These are phyloP conservation scores for Plasmodium vinckei DNA, from an alignment of 169 alveolate species.

Conservation along the genomic window DNA sequence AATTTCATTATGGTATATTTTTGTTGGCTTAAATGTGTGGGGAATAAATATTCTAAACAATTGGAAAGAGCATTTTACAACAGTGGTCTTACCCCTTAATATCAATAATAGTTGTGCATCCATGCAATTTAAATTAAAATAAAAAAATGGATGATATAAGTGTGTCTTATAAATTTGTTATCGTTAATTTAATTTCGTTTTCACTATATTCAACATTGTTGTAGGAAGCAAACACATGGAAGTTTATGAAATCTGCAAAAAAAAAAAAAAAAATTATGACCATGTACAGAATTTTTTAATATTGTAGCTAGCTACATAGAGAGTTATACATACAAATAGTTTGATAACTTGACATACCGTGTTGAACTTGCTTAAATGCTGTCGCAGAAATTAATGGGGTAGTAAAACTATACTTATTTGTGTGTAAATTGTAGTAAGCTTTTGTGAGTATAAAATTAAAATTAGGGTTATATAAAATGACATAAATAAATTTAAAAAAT, in stretches of 20 bases:
- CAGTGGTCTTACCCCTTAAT: too few relatives aligned
- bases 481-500: slow-evolving; percentile 22
- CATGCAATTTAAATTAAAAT: not conserved
- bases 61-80: too few relatives aligned
- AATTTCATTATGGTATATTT: too few relatives aligned
- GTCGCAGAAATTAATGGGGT: slow-evolving; percentile 32
- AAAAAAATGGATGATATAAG: too few relatives aligned
- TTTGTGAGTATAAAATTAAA: slow-evolving; percentile 18
- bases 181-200: slow-evolving; percentile 34
- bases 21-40: too few relatives aligned
- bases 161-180: slow-evolving; percentile 13
- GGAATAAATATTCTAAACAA: too few relatives aligned
- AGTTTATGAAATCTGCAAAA: slow-evolving; percentile 29
- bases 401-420: slow-evolving; percentile 25
- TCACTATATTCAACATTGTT: slow-evolving; percentile 56
- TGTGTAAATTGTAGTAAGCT: slow-evolving; percentile 27
- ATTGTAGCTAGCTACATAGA: not conserved
- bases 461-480: slow-evolving; percentile 32
- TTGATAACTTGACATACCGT: slow-evolving; percentile 3
- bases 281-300: too few relatives aligned
- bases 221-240: slow-evolving; percentile 57
- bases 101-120: not conserved
- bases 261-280: not conserved
- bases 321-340: not conserved
- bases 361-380: slow-evolving; percentile 13